phyloP scores from a whole-genome alignment of 2,329 filamentous ascomycete species.

The Pezicula rhizophila region DNA sequence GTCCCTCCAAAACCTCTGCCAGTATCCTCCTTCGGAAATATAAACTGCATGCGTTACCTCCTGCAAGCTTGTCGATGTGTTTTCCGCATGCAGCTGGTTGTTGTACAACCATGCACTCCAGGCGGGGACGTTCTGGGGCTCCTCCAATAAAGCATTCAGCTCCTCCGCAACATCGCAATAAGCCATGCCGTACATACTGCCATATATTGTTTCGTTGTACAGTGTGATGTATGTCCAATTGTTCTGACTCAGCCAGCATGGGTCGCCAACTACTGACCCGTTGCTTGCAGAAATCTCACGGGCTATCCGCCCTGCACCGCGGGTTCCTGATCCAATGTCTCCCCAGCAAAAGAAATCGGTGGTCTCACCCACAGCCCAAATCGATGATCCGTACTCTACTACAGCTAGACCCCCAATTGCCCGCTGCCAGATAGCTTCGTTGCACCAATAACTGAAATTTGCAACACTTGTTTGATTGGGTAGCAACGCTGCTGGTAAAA shows the following conservation, averaged over 20 bases:
- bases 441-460: constrained; percentile 21
- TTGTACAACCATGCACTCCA: neutral
- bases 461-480: constrained; percentile 19
- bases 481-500: constrained; percentile 20
- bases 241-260: neutral
- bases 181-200: neutral
- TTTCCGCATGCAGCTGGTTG: constrained; percentile 12
- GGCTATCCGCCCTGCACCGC: neutral
- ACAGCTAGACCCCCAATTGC: constrained; percentile 10
- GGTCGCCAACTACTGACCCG: neutral
- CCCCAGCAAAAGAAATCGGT: constrained; percentile 5
- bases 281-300: neutral
- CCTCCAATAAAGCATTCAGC: neutral
- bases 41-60: constrained; percentile 20
- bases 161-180: neutral
- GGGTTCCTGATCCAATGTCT: constrained; percentile 8
- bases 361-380: constrained; percentile 16
- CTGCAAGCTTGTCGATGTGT: constrained; percentile 19
- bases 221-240: neutral
- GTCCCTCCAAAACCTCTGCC: constrained; percentile 24
- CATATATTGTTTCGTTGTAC: neutral
- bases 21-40: constrained; percentile 18
- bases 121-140: neutral
- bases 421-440: constrained; percentile 16
- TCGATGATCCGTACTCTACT: constrained; percentile 4